phyloP scores from a whole-genome alignment of 2,329 filamentous ascomycete genomes.

The Sordariomycetes sp. region DNA sequence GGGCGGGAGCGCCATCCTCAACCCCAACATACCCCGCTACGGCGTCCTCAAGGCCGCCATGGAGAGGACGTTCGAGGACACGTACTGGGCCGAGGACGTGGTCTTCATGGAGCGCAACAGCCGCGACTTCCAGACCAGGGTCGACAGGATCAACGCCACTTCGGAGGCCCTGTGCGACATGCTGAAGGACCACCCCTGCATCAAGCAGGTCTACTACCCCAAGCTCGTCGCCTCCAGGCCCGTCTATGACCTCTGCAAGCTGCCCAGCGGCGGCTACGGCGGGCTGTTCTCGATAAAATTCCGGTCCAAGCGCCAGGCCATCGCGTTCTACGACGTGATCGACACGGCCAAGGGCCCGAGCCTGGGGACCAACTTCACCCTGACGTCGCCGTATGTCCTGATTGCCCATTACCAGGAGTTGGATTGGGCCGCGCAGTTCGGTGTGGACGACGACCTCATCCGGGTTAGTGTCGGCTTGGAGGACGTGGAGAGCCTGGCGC shows the following conservation, averaged over 20 bases:
- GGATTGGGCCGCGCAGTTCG: conserved; percentile 77
- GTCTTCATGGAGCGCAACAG: conserved; percentile 96
- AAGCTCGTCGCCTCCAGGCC: conserved; percentile 59
- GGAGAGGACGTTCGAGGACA: conserved; percentile 65
- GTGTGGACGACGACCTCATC: conserved; percentile 70
- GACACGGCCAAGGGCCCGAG: conserved; percentile 90
- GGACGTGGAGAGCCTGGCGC: conserved; percentile 54
- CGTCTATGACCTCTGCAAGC: conserved; percentile 70
- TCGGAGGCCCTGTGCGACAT: conserved; percentile 74
- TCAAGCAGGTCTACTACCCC: conserved; percentile 81
- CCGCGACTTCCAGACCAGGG: conserved; percentile 75
- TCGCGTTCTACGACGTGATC: conserved; percentile 75
- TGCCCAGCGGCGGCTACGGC: conserved; percentile 72
- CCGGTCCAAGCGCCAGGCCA: conserved; percentile 55
- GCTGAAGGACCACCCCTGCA: conserved; percentile 46
- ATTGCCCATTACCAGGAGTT: conserved; percentile 86
- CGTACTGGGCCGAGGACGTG: conserved; percentile 87
- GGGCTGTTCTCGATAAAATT: conserved; percentile 83
- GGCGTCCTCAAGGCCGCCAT: conserved; percentile 54
- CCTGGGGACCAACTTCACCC: conserved; percentile 91
- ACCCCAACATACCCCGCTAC: conserved; percentile 62
- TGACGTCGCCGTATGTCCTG: conserved; percentile 83
- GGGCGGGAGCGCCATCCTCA: conserved; percentile 67
- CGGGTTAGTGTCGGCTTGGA: conserved; percentile 87
- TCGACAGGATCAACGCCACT: conserved; percentile 76